phyloP scores from a whole-genome alignment of 345 rosid species.

The Eucalyptus cloeziana region DNA sequence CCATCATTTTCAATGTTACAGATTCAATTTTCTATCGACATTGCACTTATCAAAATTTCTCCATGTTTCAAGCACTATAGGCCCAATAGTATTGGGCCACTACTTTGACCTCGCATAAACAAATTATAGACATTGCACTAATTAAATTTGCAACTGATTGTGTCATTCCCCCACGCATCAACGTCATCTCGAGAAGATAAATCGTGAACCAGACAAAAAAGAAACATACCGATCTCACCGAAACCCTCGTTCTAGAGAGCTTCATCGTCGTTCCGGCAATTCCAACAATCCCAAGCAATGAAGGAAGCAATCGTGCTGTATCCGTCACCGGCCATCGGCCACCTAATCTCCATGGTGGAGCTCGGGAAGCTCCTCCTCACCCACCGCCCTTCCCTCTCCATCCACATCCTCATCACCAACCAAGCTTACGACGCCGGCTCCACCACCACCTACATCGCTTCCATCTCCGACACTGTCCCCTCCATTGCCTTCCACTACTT shows the following conservation, averaged over 20 bases:
- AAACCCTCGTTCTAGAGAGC: not conserved
- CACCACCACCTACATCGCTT: no score
- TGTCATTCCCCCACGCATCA: no score
- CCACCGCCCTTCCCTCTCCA: slow-evolving; percentile 32
- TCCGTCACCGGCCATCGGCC: slow-evolving; percentile 62
- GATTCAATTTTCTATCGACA: no score
- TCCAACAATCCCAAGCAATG: not conserved
- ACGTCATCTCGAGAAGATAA: not conserved
- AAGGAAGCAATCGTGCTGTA: slow-evolving; percentile 38
- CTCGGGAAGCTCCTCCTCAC: slow-evolving; percentile 38
- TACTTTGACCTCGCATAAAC: not conserved
- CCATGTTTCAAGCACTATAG: not conserved
- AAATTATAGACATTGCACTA: no score
- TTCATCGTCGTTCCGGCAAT: not conserved
- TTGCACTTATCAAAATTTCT: not conserved
- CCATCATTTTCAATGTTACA: not conserved
- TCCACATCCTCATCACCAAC: slow-evolving; percentile 32
- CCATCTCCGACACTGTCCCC: no score
- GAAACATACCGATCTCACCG: not conserved
- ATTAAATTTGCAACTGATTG: not conserved
- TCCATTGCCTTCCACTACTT: no score
- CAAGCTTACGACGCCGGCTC: no score
- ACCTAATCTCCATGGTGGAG: slow-evolving; percentile 65
- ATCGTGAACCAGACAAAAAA: not conserved
- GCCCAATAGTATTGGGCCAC: no score